Evolutionary conservation across 2,329 filamentous ascomycete species (phyloP).

Genomic region (Colletotrichum tropicicola): DNA sequence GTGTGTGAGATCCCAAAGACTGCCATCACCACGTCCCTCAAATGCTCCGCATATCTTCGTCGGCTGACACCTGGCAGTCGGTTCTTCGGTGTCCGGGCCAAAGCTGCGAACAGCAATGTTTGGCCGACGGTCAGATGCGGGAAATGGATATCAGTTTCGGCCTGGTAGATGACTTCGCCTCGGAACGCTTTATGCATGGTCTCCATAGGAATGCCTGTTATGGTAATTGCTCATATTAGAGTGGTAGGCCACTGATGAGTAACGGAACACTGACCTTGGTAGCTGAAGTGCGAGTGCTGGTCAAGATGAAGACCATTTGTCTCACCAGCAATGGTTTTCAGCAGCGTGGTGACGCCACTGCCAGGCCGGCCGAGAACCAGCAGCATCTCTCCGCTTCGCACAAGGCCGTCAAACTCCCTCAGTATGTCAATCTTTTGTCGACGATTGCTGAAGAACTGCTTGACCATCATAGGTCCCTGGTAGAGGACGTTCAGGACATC

Average conservation of each 20-base stretch:
- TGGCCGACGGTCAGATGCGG: constrained; percentile 71
- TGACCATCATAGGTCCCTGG: constrained; percentile 32
- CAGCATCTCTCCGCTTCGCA: constrained; percentile 52
- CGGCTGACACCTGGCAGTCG: constrained; percentile 66
- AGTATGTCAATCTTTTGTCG: constrained; percentile 58
- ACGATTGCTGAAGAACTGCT: constrained; percentile 33
- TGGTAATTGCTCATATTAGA: neutral
- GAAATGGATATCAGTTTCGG: constrained; percentile 72
- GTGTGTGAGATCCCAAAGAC: constrained; percentile 72
- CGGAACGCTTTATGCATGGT: constrained; percentile 55
- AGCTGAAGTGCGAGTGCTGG: constrained; percentile 55
- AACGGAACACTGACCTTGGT: constrained; percentile 51
- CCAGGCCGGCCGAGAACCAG: constrained; percentile 61
- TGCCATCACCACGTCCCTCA: constrained; percentile 61
- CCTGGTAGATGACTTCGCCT: constrained; percentile 70
- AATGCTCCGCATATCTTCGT: constrained; percentile 49
- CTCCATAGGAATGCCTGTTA: constrained; percentile 37
- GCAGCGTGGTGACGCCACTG: constrained; percentile 63
- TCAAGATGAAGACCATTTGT: constrained; percentile 59
- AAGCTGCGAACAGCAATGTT: constrained; percentile 70
- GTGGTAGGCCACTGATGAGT: accelerated
- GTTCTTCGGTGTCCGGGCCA: constrained; percentile 68
- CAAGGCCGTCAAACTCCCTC: constrained; percentile 59
- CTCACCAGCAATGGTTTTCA: constrained; percentile 65
- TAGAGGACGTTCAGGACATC: constrained; percentile 40